Evolutionary conservation across 768 basidiomycete genomes (phyloP), one percentile per base, ranked within the genome.

Genomic region (Boletales sp.): DNA sequence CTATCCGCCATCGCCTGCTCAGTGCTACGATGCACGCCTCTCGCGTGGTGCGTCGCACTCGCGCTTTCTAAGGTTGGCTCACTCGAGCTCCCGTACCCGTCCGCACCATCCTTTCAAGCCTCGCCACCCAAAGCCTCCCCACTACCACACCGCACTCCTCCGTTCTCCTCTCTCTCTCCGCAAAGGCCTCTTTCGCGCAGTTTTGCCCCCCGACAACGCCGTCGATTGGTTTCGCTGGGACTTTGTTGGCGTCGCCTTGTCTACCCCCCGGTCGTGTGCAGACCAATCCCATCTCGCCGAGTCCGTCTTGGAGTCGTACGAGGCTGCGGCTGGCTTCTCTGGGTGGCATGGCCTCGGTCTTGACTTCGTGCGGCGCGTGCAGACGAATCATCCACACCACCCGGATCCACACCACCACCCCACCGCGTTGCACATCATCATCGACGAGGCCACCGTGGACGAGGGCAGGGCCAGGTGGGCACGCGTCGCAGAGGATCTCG

Each of bases 191-290:
- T 66, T 66, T 30, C 46, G 64, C 13, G 53, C 55, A 17, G 43
- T 62, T 0, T 55, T 64, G 11, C 42, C 54, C 4, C 54, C 62
- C 13, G 41, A 18, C 12, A 44, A 55, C 31, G 62, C 57, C 6
- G 49, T 61, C 36, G 64, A 65, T 50, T 66, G 64, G 15, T 66
- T 65, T 49, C 62, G 62, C 1, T 46, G 55, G 56, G 64, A 65
- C 41, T 5, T 53, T 33, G 48, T 55, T 30, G 11, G 49, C n/a
- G n/a, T n/a, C n/a, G n/a, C n/a, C n/a, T n/a, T n/a, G n/a, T n/a
- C n/a, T n/a, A n/a, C n/a, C n/a, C n/a, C n/a, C n/a, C 28, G 48
- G 43, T 11, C 28, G 5, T 41, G 31, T 17, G 10, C 50, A 8
- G 8, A 49, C 55, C 4, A n/a, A n/a, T 17, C 49, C 19, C 51